Evolutionary conservation across 1,139 yeast genomes (phyloP).

Genomic region (Pichia sp.): DNA sequence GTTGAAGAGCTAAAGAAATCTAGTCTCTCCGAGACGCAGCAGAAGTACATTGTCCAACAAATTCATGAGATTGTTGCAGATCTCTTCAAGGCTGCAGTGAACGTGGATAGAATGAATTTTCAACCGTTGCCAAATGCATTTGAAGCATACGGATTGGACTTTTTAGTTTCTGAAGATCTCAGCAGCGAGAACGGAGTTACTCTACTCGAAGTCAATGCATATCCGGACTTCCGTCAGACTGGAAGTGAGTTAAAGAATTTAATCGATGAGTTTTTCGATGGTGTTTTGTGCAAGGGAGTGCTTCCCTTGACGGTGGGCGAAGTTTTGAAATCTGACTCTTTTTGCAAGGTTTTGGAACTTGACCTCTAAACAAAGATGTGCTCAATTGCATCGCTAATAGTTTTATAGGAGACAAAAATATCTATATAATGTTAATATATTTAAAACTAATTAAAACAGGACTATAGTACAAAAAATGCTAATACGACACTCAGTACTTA

Average conservation of each 20-base stretch:
- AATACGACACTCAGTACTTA: background rate
- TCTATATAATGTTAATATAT: background rate
- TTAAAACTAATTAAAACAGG: background rate
- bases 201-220: conserved; percentile 82
- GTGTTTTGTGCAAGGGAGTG: conserved; percentile 40
- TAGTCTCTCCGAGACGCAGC: conserved; percentile 36
- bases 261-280: conserved; percentile 56
- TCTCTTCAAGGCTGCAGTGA: conserved; percentile 75
- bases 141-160: conserved; percentile 87
- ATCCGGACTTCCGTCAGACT: conserved; percentile 95
- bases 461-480: background rate
- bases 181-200: conserved; percentile 38
- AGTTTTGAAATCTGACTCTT: conserved; percentile 20
- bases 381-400: too few species aligned
- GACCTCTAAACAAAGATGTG: conserved; percentile 6
- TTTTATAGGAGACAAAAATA: too few species aligned
- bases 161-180: conserved; percentile 56
- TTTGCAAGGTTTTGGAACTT: conserved; percentile 38
- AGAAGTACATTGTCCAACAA: conserved; percentile 44
- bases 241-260: conserved; percentile 67
- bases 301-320: conserved; percentile 36
- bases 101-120: conserved; percentile 78
- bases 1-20: conserved; percentile 61
- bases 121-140: conserved; percentile 81
- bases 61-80: conserved; percentile 63